Evolutionary conservation across 2,329 filamentous ascomycete genomes (phyloP), one percentile per base, ranked within the genome.

Genomic region (Ambrosiella beaveri): DNA sequence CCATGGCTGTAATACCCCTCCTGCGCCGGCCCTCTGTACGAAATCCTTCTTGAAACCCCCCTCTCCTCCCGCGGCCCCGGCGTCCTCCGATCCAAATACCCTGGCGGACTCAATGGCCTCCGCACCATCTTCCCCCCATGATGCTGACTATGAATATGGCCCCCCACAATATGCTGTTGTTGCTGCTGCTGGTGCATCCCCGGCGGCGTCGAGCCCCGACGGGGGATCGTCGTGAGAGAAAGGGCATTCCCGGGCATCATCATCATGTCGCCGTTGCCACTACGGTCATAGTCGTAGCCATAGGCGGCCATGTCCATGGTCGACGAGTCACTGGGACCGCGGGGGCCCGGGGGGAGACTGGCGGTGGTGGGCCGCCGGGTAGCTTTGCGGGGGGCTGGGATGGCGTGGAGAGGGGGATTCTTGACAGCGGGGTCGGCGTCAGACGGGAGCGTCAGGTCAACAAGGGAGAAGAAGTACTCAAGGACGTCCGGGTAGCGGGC

Each of bases 401-500:
- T 69, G 58, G 75, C 75, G 63, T 75, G 78, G 61, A 84, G 68
- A 2, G 80, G 80, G 38, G 80, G 80, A 59, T 82, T 76, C 63
- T 77, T 78, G 40, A 84, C 78, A 13, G 71, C 70, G 1, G 75
- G 69, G 45, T 83, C 80, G 57, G 80, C 73, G 59, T 88, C 82
- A 45, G 71, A 70, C 0, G 86, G 85, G 3, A 87, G 69, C 19
- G 74, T 77, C 60, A 88, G 67, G 57, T 82, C 78, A 40, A 89
- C 82, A 41, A 89, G 72, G 60, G 79, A 75, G 69, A 84, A 90
- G 66, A 85, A 90, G 69, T 90, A 88, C 68, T 88, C 83, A 57
- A 91, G 73, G n/a, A 90, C 82, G 66, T 89, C 84, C 3, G 86
- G 86, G 64, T 90, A 91, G 57, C 82, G 77, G 64, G 87, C 79